Percentiles rank a stretch among this genome's conserved stretches.
Evolutionary conservation across 495 filamentous ascomycete species (phyloP).

Genomic region (Hyaloscypha bicolor): DNA sequence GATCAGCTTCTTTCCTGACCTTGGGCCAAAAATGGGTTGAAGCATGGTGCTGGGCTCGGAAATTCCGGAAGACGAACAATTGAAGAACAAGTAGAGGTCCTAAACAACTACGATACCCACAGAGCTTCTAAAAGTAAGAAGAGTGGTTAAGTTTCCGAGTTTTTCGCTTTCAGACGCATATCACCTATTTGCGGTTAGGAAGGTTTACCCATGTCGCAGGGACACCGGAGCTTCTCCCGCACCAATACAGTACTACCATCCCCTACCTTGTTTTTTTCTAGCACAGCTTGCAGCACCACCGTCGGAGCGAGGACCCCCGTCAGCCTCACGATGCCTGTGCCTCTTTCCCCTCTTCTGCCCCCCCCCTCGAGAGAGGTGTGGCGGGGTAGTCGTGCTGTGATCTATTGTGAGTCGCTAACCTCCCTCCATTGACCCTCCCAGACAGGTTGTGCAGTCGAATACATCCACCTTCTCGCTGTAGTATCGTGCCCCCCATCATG

Average conservation of each 20-base stretch:
- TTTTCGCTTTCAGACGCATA: too few species aligned
- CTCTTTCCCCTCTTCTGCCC: background rate
- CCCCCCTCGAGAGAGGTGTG: background rate
- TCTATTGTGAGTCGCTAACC: background rate
- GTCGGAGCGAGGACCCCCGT: background rate
- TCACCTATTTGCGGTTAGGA: background rate
- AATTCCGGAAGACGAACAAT: too few species aligned
- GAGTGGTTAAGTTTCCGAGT: too few species aligned
- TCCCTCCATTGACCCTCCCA: background rate
- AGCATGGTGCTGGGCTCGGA: too few species aligned
- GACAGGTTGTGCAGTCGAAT: background rate
- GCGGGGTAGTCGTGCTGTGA: background rate
- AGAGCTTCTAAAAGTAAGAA: too few species aligned
- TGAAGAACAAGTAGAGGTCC: too few species aligned
- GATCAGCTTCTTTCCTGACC: too few species aligned
- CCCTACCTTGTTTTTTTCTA: background rate
- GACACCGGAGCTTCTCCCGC: background rate
- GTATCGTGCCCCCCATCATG: background rate
- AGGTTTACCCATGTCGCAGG: background rate
- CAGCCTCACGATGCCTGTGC: background rate
- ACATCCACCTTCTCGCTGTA: background rate
- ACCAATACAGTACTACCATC: too few species aligned
- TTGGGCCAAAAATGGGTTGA: too few species aligned
- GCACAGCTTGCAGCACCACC: background rate
- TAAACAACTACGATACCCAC: too few species aligned